Percentiles rank a stretch among this genome's conserved stretches.
Evolutionary conservation across 192 early-diverging fungal species (phyloP).

Genomic region (Coemansia sp.): DNA sequence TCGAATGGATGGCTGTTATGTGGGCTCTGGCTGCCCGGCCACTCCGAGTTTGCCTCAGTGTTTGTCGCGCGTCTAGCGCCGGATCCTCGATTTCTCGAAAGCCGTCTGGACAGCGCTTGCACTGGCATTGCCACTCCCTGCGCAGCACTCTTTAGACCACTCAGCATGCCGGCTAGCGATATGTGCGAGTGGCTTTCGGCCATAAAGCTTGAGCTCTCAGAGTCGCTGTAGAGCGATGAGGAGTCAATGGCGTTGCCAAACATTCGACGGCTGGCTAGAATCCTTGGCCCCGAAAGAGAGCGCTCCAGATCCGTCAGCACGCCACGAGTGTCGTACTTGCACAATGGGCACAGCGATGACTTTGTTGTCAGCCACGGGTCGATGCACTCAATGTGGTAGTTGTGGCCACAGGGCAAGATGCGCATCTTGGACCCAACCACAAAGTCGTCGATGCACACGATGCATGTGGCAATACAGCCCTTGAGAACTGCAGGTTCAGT

Average conservation of each 20-base stretch:
- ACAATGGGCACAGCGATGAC: slow-evolving; percentile 57
- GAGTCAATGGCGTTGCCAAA: slow-evolving; percentile 22
- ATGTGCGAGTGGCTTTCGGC: slow-evolving; percentile 35
- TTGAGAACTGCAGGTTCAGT: slow-evolving; percentile 5
- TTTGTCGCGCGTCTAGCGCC: background rate
- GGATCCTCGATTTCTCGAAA: background rate
- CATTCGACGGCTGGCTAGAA: slow-evolving; percentile 7
- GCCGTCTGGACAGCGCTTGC: slow-evolving; percentile 1
- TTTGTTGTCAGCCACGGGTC: slow-evolving; percentile 60
- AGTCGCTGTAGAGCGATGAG: slow-evolving; percentile 7
- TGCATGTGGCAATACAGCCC: slow-evolving; percentile 54
- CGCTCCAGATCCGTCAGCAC: slow-evolving; percentile 53
- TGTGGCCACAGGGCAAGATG: slow-evolving; percentile 58
- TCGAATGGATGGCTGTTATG: slow-evolving; percentile 6
- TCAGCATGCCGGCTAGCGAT: slow-evolving; percentile 12
- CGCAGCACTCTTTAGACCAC: background rate
- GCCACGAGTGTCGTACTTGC: slow-evolving; percentile 55
- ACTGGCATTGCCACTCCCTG: slow-evolving; percentile 6
- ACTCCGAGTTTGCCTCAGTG: background rate
- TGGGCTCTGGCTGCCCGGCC: background rate
- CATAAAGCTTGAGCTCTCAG: slow-evolving; percentile 48
- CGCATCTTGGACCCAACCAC: slow-evolving; percentile 51
- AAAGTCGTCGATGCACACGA: slow-evolving; percentile 60
- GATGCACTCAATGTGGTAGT: slow-evolving; percentile 60
- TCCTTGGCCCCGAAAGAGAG: slow-evolving; percentile 28